Evolutionary conservation across 2,329 filamentous ascomycete genomes (phyloP), one percentile per base, ranked within the genome.

Genomic region (Paracoccidioides brasiliensis): DNA sequence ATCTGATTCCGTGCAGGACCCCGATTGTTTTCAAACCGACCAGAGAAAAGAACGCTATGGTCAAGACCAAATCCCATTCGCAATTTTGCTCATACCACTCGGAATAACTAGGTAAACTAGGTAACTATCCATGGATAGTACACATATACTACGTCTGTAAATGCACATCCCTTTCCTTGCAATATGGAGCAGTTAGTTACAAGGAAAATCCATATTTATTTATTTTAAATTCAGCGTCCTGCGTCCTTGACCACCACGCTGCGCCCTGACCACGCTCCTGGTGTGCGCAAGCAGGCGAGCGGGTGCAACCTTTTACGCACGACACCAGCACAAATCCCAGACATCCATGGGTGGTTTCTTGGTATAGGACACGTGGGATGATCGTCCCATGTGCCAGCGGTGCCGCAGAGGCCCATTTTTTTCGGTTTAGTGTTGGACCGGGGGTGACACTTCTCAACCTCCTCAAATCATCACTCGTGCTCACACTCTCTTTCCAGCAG

Each of bases 341-440:
- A 38, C 49, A 42, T 52, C 35, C 38, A 22, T 22, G 22, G 22
- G 22, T 22, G 22, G 22, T 22, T 22, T 22, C 22, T 22, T 22
- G 22, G 22, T 22, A 22, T 22, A 42, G 38, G 28, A 52, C 50
- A 52, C 50, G 50, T 52, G 50, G 50, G 38, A 52, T 52, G 50
- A 52, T 52, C 50, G 38, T 52, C 50, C 50, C 50, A 52, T 52
- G 50, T 33, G 50, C 50, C 38, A 52, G 50, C n/a, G 48, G 33
- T 52, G 49, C 37, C 49, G 49, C 49, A 52, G 42, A 52, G 49
- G 40, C 50, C 50, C 38, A 52, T 52, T 33, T 42, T 12, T 52
- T 52, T 51, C 48, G 5, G 50, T 42, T 42, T 41, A 33, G 50
- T 52, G n/a, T 15, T 41, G 50, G 37, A 9, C 50, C 35, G 37